Conservation (phyloP, 2,329 filamentous ascomycete genomes). For the Clarireedia homoeocarpa region DNA sequence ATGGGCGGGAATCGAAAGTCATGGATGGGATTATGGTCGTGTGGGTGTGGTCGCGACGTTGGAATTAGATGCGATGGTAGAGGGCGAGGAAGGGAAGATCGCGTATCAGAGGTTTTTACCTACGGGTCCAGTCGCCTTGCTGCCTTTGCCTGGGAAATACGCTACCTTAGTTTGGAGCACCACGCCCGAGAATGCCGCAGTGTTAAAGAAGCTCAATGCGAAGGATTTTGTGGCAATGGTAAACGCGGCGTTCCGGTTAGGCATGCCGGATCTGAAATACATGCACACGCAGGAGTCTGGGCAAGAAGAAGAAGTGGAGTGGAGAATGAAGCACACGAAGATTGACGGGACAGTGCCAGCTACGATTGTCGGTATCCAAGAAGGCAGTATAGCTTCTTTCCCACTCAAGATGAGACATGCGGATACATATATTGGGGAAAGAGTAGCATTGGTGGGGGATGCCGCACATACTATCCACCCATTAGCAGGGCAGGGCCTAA, state of each 20-base stretch:
- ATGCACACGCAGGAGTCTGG: conserved; percentile 58
- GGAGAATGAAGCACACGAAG: conserved; percentile 67
- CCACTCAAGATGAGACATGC: conserved; percentile 87
- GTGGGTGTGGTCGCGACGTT: conserved; percentile 90
- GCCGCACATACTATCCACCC: conserved; percentile 94
- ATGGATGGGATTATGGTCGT: conserved; percentile 88
- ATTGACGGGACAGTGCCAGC: conserved; percentile 50
- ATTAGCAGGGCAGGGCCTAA: conserved; percentile 87
- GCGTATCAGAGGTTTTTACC: conserved; percentile 96
- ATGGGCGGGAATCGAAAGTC: conserved; percentile 78
- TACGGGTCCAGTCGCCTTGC: conserved; percentile 81
- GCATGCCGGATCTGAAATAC: conserved; percentile 71
- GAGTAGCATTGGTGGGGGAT: conserved; percentile 87
- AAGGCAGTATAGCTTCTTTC: conserved; percentile 78
- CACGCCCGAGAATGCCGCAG: conserved; percentile 67
- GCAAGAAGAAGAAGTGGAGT: conserved; percentile 70
- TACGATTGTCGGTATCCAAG: conserved; percentile 61
- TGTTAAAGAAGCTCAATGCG: conserved; percentile 66
- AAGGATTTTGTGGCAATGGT: conserved; percentile 78
- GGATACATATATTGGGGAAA: conserved; percentile 84
- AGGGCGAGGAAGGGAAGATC: conserved; percentile 51
- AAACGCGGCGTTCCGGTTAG: conserved; percentile 85
- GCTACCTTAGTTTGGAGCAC: conserved; percentile 94
- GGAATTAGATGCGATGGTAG: conserved; percentile 55
- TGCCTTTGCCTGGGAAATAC: conserved; percentile 76